Percentiles rank a stretch among this genome's conserved stretches.
phyloP scores from a whole-genome alignment of 1,284 basidiomycete species.

The Malassezia cuniculi region DNA sequence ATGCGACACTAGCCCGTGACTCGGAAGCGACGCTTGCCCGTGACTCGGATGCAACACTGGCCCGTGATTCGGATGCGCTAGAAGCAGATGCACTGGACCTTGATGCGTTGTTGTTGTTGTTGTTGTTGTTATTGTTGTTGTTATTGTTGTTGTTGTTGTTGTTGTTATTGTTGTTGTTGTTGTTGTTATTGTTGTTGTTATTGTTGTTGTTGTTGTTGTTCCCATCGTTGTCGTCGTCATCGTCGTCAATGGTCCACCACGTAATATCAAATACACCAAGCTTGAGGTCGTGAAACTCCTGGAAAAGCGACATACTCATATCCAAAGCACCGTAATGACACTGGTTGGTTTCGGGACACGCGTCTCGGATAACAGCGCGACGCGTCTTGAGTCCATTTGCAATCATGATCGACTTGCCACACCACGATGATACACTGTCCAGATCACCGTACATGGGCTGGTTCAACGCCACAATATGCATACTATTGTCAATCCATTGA shows the following conservation, averaged over 20 bases:
- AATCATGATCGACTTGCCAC: slow-evolving; percentile 32
- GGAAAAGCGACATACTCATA: slow-evolving; percentile 34
- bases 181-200: not conserved
- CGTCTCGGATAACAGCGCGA: slow-evolving; percentile 27
- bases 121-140: not conserved
- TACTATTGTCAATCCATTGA: slow-evolving; percentile 16
- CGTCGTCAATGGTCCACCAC: slow-evolving; percentile 21
- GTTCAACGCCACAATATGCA: slow-evolving; percentile 33
- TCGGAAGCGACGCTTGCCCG: not conserved
- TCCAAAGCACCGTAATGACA: slow-evolving; percentile 33
- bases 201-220: slow-evolving; percentile 2
- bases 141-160: slow-evolving; percentile 7
- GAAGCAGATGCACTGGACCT: no score
- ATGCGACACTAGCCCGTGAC: no score
- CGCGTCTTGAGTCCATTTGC: slow-evolving; percentile 22
- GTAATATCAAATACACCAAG: slow-evolving; percentile 33
- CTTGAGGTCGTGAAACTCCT: slow-evolving; percentile 18
- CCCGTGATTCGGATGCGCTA: no score
- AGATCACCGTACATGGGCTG: slow-evolving; percentile 34
- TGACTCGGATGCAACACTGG: no score
- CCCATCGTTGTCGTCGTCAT: slow-evolving; percentile 4
- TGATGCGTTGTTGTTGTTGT: not conserved
- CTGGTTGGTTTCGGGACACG: slow-evolving; percentile 31
- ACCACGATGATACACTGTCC: slow-evolving; percentile 21
- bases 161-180: slow-evolving; percentile 10